Evolutionary conservation across 2,329 filamentous ascomycete genomes (phyloP), one percentile per base, ranked within the genome.

Genomic region (Clonostachys chloroleuca): DNA sequence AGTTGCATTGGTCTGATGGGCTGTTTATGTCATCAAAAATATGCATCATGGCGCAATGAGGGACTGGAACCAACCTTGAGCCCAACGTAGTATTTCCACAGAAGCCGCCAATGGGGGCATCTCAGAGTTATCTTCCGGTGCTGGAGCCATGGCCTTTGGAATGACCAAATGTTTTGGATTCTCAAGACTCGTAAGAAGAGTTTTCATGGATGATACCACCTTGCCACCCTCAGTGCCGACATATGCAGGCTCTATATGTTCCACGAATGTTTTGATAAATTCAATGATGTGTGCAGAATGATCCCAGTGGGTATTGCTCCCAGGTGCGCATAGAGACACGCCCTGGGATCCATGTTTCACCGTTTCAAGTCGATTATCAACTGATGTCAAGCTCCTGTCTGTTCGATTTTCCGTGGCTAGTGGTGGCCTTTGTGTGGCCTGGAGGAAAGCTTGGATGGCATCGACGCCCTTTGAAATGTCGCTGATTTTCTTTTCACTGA

Each of bases 401-500:
- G 9, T 3, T 50, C 48, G 14, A 66, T 52, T 5, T 52, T 47
- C 16, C 2, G 14, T 14, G 16, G 14, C 7, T 9, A 3, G 41
- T 4, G n/a, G 8, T 42, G 41, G 16, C 24, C n/a, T 14, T 7
- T 42, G 2, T 42, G 41, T 36, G 12, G 14, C 4, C 40, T 51
- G 45, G 1, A 59, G 40, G 5, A 59, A 39, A n/a, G 40, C 43
- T 47, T 65, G 62, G 41, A 69, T 67, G 13, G 55, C 55, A 18
- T 62, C 56, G 36, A 69, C 54, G 46, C 64, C 62, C 17, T 53
- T 56, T 40, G 55, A 60, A 39, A 66, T 65, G 2, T 56, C 54
- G 36, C 68, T 64, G 24, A 69, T 65, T 47, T 68, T 69, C 41
- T 54, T 57, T 43, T 68, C 66, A 48, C 65, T 69, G 3, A 3